These are phyloP conservation scores for Rhododendron ferrugineum DNA, from an alignment of 148 eudicot genomes.

Conservation along the genomic window DNA sequence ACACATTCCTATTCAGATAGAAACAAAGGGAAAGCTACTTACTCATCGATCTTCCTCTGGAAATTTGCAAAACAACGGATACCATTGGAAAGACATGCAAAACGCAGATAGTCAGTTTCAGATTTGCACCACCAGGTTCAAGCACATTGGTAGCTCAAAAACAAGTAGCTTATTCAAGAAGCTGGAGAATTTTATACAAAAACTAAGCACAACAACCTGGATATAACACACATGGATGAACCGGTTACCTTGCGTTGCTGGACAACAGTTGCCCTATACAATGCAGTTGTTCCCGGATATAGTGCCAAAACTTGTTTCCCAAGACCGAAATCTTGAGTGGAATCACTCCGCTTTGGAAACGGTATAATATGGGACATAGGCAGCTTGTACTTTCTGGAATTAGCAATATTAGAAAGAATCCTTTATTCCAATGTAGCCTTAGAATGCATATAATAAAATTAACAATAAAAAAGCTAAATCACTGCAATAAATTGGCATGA, in stretches of 20 bases:
- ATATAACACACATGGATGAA: not conserved
- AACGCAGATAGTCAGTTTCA: conserved; percentile 25
- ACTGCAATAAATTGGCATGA: not conserved
- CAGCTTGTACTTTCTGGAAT: conserved; percentile 75
- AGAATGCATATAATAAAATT: not conserved
- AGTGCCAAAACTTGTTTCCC: conserved; percentile 90
- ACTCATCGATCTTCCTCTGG: conserved; percentile 95
- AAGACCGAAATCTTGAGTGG: conserved; percentile 63
- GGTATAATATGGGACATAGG: conserved; percentile 82
- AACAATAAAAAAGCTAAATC: not conserved
- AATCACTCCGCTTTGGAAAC: conserved; percentile 77
- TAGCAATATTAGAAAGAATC: not conserved
- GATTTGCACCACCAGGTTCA: not conserved
- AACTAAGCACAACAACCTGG: not conserved
- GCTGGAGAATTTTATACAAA: not conserved
- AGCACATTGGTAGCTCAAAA: not conserved
- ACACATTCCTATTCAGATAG: not conserved
- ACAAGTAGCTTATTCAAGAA: not conserved
- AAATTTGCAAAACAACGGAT: conserved; percentile 15
- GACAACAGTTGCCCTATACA: conserved; percentile 94
- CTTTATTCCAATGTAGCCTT: not conserved
- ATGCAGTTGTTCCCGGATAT: conserved; percentile 91
- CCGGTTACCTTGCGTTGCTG: conserved; percentile 71
- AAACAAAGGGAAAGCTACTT: conserved; percentile 35
- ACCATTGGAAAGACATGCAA: conserved; percentile 15